A percentile compares a stretch with the other conserved stretches of the same genome.
phyloP scores from a whole-genome alignment of 768 basidiomycete species.

The Tylopilus rubrobrunneus region DNA sequence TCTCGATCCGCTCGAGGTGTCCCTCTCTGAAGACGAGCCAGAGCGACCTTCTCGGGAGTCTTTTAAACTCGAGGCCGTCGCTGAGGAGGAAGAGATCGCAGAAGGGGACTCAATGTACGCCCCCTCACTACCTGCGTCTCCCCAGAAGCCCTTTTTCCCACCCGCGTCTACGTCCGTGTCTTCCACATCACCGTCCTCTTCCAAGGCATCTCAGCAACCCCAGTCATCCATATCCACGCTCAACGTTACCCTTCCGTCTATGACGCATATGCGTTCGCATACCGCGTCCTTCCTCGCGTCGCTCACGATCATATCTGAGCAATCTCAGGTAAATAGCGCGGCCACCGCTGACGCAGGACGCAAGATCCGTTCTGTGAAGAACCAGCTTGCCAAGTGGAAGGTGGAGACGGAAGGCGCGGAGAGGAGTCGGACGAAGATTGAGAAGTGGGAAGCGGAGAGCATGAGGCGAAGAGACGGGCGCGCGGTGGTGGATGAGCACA shows the following conservation, averaged over 20 bases:
- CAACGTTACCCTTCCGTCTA: conserved; percentile 48
- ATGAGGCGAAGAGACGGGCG: conserved; percentile 51
- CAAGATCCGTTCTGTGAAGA: conserved; percentile 81
- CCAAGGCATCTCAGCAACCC: conserved; percentile 16
- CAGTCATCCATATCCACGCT: conserved; percentile 30
- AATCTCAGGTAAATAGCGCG: conserved; percentile 84
- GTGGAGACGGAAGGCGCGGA: conserved; percentile 85
- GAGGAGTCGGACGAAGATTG: conserved; percentile 68
- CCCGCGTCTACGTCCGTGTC: conserved; percentile 43
- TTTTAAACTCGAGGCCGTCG: conserved; percentile 32
- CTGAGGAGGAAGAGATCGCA: conserved; percentile 38
- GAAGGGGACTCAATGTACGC: conserved; percentile 43
- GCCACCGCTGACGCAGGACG: conserved; percentile 82
- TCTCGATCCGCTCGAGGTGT: conserved; percentile 60
- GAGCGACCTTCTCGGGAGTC: conserved; percentile 27
- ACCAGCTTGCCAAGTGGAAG: conserved; percentile 76
- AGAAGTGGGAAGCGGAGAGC: conserved; percentile 72
- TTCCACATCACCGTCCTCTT: conserved; percentile 42
- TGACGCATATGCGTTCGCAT: conserved; percentile 67
- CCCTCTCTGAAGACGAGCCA: conserved; percentile 27
- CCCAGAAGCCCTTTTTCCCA: conserved; percentile 57
- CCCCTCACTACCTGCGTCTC: conserved; percentile 39
- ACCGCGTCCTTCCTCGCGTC: conserved; percentile 74
- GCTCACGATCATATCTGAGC: conserved; percentile 76
- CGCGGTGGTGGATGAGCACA: conserved; percentile 70